Conservation (phyloP, 73 alveolate species). For the Tetrahymena borealis region DNA sequence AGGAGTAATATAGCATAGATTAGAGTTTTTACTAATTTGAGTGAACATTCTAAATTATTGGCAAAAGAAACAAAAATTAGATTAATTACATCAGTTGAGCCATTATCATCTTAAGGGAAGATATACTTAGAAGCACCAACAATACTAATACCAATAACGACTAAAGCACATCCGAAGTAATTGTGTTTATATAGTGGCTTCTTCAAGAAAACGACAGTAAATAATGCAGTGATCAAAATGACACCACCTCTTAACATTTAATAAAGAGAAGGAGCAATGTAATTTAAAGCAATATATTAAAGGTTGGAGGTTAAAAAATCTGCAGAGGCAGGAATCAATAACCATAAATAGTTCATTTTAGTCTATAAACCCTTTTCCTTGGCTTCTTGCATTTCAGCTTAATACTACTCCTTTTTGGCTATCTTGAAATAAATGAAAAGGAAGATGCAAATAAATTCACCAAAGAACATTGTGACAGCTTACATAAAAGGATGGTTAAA, state of each 20-base stretch:
- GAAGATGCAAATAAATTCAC: slow-evolving; percentile 28
- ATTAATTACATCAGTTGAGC: slow-evolving; percentile 20
- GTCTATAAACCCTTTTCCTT: slow-evolving; percentile 28
- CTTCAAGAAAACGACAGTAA: slow-evolving; percentile 66
- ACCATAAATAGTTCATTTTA: slow-evolving; percentile 18
- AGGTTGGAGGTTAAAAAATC: slow-evolving; percentile 34
- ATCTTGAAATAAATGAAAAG: slow-evolving; percentile 5
- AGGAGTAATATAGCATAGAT: too few relatives aligned
- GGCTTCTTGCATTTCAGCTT: slow-evolving; percentile 5
- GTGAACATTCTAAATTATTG: too few relatives aligned
- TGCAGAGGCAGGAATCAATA: slow-evolving; percentile 34
- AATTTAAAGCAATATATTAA: slow-evolving; percentile 32
- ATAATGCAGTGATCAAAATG: slow-evolving; percentile 69
- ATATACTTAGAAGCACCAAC: slow-evolving; percentile 55
- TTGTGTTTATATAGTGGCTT: slow-evolving; percentile 69
- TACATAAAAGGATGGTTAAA: slow-evolving; percentile 42
- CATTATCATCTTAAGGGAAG: slow-evolving; percentile 16
- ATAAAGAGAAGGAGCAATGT: slow-evolving; percentile 60
- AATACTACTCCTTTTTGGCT: neutral
- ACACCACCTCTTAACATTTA: slow-evolving; percentile 90
- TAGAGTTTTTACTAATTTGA: too few relatives aligned
- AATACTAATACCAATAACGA: slow-evolving; percentile 67
- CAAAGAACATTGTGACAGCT: slow-evolving; percentile 45
- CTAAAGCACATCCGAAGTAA: slow-evolving; percentile 62
- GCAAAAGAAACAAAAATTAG: too few relatives aligned